Evolutionary conservation across 192 early-diverging fungal species (phyloP), one percentile per base, ranked within the genome.

Genomic region (Chytriomyces sp.): DNA sequence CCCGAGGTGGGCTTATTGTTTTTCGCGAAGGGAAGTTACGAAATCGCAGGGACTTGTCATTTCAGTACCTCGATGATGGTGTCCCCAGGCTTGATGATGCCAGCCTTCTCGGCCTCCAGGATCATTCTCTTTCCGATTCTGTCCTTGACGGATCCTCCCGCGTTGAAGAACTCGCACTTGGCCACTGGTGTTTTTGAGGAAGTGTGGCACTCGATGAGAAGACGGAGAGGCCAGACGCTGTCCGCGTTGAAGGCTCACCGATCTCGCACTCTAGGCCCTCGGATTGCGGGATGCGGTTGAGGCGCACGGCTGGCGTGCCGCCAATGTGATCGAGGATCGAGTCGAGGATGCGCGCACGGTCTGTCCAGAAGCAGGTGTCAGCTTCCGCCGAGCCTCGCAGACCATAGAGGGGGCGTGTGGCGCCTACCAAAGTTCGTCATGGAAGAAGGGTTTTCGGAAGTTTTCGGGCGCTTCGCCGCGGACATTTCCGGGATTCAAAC

Each of bases 101-200:
- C 98, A 34, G 90, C 91, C 75, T 85, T 87, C 80, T 99, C 98
- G 66, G 94, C 96, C 68, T 91, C 93, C 71, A 97, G 94, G 56
- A 99, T 75, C 91, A 99, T 99, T 71, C 98, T 91, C 80, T 89
- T 88, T 40, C 91, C 98, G 84, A 99, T 98, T 73, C 98, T 89
- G 78, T 99, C 98, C 84, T 99, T 98, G 83, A 98, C 98, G 39
- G 94, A 96, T 36, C 98, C 96, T 59, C 98, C 98, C 19, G 95
- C 93, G 75, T 99, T 99, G 81, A 98, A 98, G 80, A 86, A 99
- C 87, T 99, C 98, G 79, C 95, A 98, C 81, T 99, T 99, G 78
- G 91, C 88, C 32, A 86, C 85, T 87, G 57, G 0, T 8, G 39
- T 22, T 3, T 58, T 58, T 22, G 12, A 31, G n/a, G 4, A 28